Base-by-base conservation (phyloP, 1,284 basidiomycete genomes). In the Entoloma clypeatum region DNA sequence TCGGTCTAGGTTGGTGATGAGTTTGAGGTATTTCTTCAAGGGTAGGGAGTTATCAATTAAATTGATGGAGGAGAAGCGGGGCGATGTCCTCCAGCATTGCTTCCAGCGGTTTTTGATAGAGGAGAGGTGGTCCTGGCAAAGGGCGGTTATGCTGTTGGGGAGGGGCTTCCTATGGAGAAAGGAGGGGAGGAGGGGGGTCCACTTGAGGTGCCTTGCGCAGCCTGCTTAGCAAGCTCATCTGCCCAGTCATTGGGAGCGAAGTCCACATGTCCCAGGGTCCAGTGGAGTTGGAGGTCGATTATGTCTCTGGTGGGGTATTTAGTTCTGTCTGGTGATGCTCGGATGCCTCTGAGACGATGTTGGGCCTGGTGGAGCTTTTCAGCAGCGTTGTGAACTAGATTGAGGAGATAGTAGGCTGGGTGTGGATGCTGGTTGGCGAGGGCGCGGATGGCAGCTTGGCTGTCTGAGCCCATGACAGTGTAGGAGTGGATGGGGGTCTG, bases 341-440 rank as follows among this genome's bases (percentile, higher is more conserved):
- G 4, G 23, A 8, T 5, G 26, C 19, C 29, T 2, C 21, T 8
- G n/a, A 29, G 24, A 5, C 11, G 3, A 9, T 41, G 14, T 0
- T 40, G 29, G 11, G 30, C 41, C 7, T 3, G 1, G 23, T 47
- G 34, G 1, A 47, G 30, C 4, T 35, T 25, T 16, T 47, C 34
- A 16, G 36, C 40, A 1, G 17, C 10, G 2, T n/a, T 8, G 13
- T 43, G 37, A 11, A 36, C 24, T 1, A 27, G 33, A 36, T 47
- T 27, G 5, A 47, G 34, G 2, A 47, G 45, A 25, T 47, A 36
- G 14, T 47, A 29, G 18, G 32, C 41, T 3, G 29, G 45, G 28
- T 47, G 41, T 13, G 36, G 30, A 16, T 13, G 19, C 14, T 42
- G 36, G 16, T 35, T 39, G 2, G 1, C 5, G 25, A 30, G 36